Conservation (phyloP, 1,284 basidiomycete genomes). For the Moniliophthora roreri region DNA sequence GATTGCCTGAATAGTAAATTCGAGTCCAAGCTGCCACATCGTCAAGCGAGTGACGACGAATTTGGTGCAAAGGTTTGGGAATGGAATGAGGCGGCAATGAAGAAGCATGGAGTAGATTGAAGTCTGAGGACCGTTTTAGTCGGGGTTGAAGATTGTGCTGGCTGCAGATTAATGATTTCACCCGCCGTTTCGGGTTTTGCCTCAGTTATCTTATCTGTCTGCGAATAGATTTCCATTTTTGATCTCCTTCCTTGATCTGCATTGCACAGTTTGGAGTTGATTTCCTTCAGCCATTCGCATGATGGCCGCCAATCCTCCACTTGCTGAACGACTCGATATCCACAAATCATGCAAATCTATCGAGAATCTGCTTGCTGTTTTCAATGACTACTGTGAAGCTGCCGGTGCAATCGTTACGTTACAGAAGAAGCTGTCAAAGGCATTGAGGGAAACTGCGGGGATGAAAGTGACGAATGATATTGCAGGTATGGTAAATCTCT, state of each 20-base stretch:
- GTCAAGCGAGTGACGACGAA: conserved; percentile 2
- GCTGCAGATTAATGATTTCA: too few relatives aligned
- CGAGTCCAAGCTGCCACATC: conserved; percentile 2
- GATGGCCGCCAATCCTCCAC: conserved; percentile 17
- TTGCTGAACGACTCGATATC: conserved; percentile 63
- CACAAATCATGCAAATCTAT: conserved; percentile 79
- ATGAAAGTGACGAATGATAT: conserved; percentile 61
- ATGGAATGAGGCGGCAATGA: conserved; percentile 7
- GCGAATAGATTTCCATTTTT: background rate
- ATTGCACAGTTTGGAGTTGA: background rate
- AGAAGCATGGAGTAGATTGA: conserved; percentile 1
- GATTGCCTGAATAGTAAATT: background rate
- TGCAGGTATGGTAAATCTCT: conserved; percentile 47
- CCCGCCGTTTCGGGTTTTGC: too few relatives aligned
- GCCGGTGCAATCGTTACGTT: conserved; percentile 57
- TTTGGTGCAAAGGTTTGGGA: conserved; percentile 4
- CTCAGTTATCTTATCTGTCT: background rate
- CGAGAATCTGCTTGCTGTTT: conserved; percentile 61
- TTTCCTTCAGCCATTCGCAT: background rate
- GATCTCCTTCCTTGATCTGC: background rate
- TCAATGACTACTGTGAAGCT: conserved; percentile 76
- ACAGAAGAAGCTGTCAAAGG: conserved; percentile 74
- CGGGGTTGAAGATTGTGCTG: too few relatives aligned
- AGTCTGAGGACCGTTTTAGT: background rate
- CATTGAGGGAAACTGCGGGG: conserved; percentile 61